phyloP scores from a whole-genome alignment of 2,329 filamentous ascomycete genomes.

The Paecilomyces formosus region DNA sequence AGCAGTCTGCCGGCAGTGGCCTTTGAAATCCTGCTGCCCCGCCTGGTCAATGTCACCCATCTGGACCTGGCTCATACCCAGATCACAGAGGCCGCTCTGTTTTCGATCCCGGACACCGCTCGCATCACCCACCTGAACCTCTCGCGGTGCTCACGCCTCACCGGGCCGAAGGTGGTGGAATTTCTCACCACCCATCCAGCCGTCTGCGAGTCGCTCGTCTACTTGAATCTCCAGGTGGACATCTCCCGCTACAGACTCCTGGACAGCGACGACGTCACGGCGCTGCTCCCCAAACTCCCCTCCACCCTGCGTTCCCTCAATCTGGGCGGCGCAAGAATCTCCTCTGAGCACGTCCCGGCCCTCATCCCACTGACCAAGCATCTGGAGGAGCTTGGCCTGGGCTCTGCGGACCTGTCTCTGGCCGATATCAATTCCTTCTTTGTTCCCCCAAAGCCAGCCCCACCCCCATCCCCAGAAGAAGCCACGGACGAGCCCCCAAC shows the following conservation, averaged over 20 bases:
- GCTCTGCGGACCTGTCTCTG: constrained; percentile 57
- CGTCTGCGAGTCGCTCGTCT: constrained; percentile 56
- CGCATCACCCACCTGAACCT: constrained; percentile 70
- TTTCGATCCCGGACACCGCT: constrained; percentile 63
- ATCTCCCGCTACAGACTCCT: constrained; percentile 65
- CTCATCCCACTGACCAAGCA: constrained; percentile 61
- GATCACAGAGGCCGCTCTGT: constrained; percentile 63
- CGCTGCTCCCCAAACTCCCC: constrained; percentile 60
- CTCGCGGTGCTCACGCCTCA: constrained; percentile 65
- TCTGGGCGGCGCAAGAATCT: constrained; percentile 67
- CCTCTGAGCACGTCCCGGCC: constrained; percentile 54
- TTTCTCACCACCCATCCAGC: constrained; percentile 67
- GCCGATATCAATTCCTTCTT: constrained; percentile 60
- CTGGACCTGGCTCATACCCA: constrained; percentile 73
- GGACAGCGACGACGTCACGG: constrained; percentile 56
- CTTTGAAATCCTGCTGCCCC: constrained; percentile 65
- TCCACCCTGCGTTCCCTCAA: constrained; percentile 64
- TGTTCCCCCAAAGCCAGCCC: constrained; percentile 20
- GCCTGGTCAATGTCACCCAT: constrained; percentile 62
- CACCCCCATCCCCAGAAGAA: constrained; percentile 17
- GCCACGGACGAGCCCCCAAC: constrained; percentile 19
- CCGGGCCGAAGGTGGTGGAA: constrained; percentile 58
- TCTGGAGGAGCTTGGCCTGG: constrained; percentile 69
- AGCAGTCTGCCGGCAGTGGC: constrained; percentile 59
- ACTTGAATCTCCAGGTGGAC: constrained; percentile 67